Conservation (phyloP, 176 grass and related monocot genomes). For the Triticum turgidum region DNA sequence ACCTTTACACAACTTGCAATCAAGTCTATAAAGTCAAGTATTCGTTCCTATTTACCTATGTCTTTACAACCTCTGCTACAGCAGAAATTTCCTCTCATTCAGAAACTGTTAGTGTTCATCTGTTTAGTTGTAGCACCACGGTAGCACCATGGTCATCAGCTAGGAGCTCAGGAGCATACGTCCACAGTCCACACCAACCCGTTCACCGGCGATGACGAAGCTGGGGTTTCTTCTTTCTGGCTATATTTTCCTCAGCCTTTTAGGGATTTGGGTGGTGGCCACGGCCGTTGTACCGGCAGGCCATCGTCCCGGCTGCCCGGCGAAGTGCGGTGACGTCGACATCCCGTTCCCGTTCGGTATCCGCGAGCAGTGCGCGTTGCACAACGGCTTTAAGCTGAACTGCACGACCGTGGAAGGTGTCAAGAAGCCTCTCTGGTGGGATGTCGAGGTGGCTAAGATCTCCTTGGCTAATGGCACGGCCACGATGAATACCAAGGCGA, state of each 20-base stretch:
- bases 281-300: neutral
- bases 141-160: too few relatives aligned
- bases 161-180: too few relatives aligned
- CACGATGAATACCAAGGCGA: neutral
- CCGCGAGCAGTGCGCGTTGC: neutral
- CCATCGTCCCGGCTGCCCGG: neutral
- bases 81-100: too few relatives aligned
- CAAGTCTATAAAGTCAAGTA: too few relatives aligned
- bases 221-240: neutral
- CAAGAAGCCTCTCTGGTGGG: neutral
- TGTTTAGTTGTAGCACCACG: too few relatives aligned
- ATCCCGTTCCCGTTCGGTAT: slow-evolving; percentile 12
- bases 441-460: neutral
- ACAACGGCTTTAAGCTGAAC: neutral
- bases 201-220: neutral
- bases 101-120: too few relatives aligned
- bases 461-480: neutral
- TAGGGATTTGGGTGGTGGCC: neutral
- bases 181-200: neutral
- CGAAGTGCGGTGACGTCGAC: neutral
- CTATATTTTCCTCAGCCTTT: neutral
- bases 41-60: too few relatives aligned
- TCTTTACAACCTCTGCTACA: too few relatives aligned
- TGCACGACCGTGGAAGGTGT: neutral
- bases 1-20: too few relatives aligned